phyloP scores from a whole-genome alignment of 2,329 filamentous ascomycete species.

The Diplodia sapinea region DNA sequence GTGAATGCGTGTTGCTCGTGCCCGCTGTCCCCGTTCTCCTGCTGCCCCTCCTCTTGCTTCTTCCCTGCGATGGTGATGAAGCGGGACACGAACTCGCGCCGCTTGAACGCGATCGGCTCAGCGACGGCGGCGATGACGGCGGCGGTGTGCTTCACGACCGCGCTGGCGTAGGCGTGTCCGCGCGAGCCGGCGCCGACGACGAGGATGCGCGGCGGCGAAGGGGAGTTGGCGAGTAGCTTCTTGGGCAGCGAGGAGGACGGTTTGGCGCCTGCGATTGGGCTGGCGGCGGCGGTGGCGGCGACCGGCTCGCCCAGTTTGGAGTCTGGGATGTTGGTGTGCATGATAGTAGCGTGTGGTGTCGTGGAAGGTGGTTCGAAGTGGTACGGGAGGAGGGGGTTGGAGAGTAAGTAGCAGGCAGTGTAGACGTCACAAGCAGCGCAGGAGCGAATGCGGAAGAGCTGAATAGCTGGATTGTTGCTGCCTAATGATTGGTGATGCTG shows the following conservation, averaged over 20 bases:
- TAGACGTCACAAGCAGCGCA: constrained; percentile 1
- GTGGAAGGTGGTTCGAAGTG: not conserved
- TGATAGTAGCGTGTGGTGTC: not conserved
- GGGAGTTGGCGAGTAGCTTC: constrained; percentile 18
- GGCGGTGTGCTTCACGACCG: constrained; percentile 37
- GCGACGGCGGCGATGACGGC: constrained; percentile 78
- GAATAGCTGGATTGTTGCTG: not conserved
- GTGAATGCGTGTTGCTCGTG: constrained; percentile 56
- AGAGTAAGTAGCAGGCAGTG: not conserved
- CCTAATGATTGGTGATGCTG: not conserved
- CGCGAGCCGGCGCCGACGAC: constrained; percentile 50
- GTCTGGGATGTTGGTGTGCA: constrained; percentile 3
- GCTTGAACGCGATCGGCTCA: constrained; percentile 80
- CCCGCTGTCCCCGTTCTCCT: not conserved
- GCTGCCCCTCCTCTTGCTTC: constrained; percentile 42
- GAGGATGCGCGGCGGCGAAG: constrained; percentile 38
- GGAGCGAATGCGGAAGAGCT: not conserved
- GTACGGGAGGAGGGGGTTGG: not conserved
- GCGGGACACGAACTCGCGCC: constrained; percentile 69
- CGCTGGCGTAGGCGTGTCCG: constrained; percentile 46
- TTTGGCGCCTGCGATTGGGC: not conserved
- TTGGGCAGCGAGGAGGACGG: constrained; percentile 1
- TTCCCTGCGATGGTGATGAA: constrained; percentile 70
- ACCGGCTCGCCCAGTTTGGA: constrained; percentile 3
- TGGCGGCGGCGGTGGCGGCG: not conserved